phyloP scores from a whole-genome alignment of 2,329 filamentous ascomycete genomes.

The Rhynchosporium agropyri region DNA sequence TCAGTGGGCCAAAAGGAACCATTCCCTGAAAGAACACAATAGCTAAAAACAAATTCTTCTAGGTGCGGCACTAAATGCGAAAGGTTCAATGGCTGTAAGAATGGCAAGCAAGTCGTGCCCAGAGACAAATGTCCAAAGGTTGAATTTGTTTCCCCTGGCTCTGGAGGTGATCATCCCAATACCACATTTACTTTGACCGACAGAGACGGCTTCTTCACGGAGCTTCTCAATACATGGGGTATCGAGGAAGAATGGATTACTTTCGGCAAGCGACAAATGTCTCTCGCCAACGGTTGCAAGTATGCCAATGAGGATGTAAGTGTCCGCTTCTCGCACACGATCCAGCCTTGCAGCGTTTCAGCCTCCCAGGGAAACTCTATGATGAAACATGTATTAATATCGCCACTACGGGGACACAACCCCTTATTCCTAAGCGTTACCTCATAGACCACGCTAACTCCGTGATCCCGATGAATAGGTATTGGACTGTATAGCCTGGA shows the following conservation, averaged over 20 bases:
- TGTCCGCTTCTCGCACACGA: too few relatives aligned
- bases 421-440: too few relatives aligned
- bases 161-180: neutral
- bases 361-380: too few relatives aligned
- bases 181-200: conserved; percentile 1
- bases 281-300: neutral
- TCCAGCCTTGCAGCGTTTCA: too few relatives aligned
- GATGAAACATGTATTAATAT: too few relatives aligned
- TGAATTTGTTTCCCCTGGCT: neutral
- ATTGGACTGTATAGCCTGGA: neutral
- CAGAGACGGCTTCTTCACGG: conserved; percentile 1
- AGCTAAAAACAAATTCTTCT: neutral
- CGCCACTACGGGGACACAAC: too few relatives aligned
- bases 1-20: neutral
- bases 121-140: conserved; percentile 2
- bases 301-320: neutral
- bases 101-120: neutral
- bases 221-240: neutral
- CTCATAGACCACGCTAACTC: too few relatives aligned
- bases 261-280: conserved; percentile 6
- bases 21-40: neutral
- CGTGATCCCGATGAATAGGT: too few relatives aligned
- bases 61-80: neutral
- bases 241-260: conserved; percentile 5
- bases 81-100: conserved; percentile 2